phyloP scores from a whole-genome alignment of 805 yeast genomes.

The Lachancea thermotolerans region DNA sequence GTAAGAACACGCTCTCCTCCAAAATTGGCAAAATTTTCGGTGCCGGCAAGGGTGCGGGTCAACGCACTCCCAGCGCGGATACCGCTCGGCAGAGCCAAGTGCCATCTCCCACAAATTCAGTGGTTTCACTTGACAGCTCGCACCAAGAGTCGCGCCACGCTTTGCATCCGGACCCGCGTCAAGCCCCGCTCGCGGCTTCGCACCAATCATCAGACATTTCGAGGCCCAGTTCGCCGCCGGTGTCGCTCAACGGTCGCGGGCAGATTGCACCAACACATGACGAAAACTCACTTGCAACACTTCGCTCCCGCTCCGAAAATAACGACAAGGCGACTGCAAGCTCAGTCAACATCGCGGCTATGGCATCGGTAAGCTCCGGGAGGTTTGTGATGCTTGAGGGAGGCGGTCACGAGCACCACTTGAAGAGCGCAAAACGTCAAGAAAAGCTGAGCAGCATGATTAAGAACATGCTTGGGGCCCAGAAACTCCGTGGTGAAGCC shows the following conservation, averaged over 20 bases:
- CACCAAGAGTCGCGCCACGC: background rate
- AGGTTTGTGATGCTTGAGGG: slow-evolving; percentile 55
- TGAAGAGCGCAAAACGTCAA: slow-evolving; percentile 69
- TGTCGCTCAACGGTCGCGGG: slow-evolving; percentile 7
- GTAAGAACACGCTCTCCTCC: slow-evolving; percentile 8
- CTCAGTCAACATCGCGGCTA: slow-evolving; percentile 6
- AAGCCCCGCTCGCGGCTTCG: background rate
- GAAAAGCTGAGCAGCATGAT: slow-evolving; percentile 70
- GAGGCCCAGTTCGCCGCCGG: slow-evolving; percentile 8
- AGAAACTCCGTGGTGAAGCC: slow-evolving; percentile 63
- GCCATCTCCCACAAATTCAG: slow-evolving; percentile 8
- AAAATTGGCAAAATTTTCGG: slow-evolving; percentile 13
- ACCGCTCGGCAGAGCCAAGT: slow-evolving; percentile 4
- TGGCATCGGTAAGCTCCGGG: slow-evolving; percentile 6
- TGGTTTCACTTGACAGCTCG: slow-evolving; percentile 4
- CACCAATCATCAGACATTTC: slow-evolving; percentile 1
- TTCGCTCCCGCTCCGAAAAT: slow-evolving; percentile 1
- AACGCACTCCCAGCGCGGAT: background rate
- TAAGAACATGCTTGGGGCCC: slow-evolving; percentile 69
- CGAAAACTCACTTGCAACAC: slow-evolving; percentile 1
- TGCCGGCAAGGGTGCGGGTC: slow-evolving; percentile 1
- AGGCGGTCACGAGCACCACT: slow-evolving; percentile 75
- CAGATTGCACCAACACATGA: background rate
- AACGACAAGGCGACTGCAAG: slow-evolving; percentile 1
- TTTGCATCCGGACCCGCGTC: too few species aligned